Conservation (phyloP, 805 yeast genomes). For the Pachysolen tannophilus region DNA sequence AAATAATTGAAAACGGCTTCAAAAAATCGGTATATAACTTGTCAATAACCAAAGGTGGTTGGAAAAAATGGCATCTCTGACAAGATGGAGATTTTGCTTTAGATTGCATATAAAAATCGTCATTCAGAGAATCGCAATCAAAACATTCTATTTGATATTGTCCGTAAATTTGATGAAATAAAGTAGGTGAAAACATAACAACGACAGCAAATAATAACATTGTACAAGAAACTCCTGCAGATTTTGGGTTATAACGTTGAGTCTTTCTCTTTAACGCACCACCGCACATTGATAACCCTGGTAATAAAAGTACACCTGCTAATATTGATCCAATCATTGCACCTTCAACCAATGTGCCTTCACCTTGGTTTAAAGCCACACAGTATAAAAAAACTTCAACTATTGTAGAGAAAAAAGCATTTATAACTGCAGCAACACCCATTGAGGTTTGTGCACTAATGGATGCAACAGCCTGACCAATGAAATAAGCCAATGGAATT, state of each 20-base stretch:
- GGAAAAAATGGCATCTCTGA: constrained; percentile 66
- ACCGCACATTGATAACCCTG: constrained; percentile 96
- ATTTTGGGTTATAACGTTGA: constrained; percentile 89
- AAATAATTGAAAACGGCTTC: constrained; percentile 73
- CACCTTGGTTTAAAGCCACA: constrained; percentile 79
- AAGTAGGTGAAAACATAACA: constrained; percentile 88
- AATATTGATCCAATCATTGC: constrained; percentile 89
- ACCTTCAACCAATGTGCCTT: constrained; percentile 90
- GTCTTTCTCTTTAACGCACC: constrained; percentile 92
- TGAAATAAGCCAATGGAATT: constrained; percentile 90
- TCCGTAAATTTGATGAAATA: constrained; percentile 86
- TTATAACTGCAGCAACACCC: constrained; percentile 98
- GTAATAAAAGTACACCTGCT: constrained; percentile 85
- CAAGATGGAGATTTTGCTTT: constrained; percentile 30
- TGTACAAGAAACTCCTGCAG: constrained; percentile 96
- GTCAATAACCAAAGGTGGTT: constrained; percentile 69
- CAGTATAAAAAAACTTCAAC: constrained; percentile 91
- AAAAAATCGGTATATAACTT: constrained; percentile 57
- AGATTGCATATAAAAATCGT: too few species aligned
- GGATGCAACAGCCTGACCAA: constrained; percentile 99
- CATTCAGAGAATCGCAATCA: constrained; percentile 31
- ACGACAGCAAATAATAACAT: constrained; percentile 87
- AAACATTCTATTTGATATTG: constrained; percentile 70
- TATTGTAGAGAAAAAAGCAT: constrained; percentile 93
- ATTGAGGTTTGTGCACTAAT: constrained; percentile 97